A percentile compares a stretch with the other conserved stretches of the same genome.
Evolutionary conservation across 495 filamentous ascomycete species (phyloP).

Genomic region (Cudoniella acicularis): DNA sequence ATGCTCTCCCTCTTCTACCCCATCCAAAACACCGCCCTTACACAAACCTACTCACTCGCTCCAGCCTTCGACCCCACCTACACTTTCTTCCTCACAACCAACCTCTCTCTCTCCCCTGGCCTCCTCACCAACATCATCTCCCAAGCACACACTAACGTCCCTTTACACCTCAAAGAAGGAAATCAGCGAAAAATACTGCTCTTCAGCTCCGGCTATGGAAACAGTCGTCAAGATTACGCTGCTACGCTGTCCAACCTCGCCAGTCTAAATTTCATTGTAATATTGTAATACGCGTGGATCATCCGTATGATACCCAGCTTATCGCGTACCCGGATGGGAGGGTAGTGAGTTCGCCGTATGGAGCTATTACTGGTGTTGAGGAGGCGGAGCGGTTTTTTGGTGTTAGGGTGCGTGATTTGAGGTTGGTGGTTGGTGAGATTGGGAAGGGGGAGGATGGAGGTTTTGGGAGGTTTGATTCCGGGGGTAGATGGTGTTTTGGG

Average conservation of each 20-base stretch:
- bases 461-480: not conserved
- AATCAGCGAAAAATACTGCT: conserved; percentile 26
- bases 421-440: not conserved
- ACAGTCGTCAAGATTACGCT: conserved; percentile 35
- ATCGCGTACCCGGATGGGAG: conserved; percentile 45
- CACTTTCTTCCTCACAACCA: conserved; percentile 7
- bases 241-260: conserved; percentile 38
- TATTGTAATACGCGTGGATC: conserved; percentile 46
- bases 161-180: not conserved
- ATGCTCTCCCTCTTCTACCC: conserved; percentile 35
- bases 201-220: conserved; percentile 33
- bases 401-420: not conserved
- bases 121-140: not conserved
- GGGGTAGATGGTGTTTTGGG: not conserved
- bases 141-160: not conserved
- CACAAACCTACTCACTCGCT: conserved; percentile 17
- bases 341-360: conserved; percentile 16
- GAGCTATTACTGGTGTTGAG: not conserved
- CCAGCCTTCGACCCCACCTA: conserved; percentile 19
- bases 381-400: not conserved
- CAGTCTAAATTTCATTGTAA: conserved; percentile 41
- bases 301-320: conserved; percentile 40
- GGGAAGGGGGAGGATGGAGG: not conserved
- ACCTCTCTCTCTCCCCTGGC: conserved; percentile 6
- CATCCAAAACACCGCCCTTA: conserved; percentile 17